A percentile compares a stretch with the other conserved stretches of the same genome.
phyloP scores from a whole-genome alignment of 73 alveolate genomes.

The Uronychia setigera region DNA sequence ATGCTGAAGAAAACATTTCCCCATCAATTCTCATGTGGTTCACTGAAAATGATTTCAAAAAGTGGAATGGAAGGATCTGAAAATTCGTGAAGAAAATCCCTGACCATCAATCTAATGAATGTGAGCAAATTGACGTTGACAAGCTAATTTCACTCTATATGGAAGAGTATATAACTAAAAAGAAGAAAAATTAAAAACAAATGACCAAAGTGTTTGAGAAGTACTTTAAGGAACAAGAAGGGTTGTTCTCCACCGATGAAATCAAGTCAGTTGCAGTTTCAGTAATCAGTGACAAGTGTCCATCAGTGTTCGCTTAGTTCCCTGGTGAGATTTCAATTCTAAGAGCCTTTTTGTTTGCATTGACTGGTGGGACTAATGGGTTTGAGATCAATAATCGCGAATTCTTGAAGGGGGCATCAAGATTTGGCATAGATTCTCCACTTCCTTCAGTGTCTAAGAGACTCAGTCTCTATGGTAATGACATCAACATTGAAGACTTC shows the following conservation, averaged over 20 bases:
- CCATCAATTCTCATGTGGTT: constrained; percentile 36
- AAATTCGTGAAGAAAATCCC: constrained; percentile 44
- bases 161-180: constrained; percentile 44
- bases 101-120: constrained; percentile 32
- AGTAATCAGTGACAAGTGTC: constrained; percentile 9
- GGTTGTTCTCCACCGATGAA: constrained; percentile 58
- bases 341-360: constrained; percentile 64
- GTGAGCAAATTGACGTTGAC: constrained; percentile 54
- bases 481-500: constrained; percentile 39
- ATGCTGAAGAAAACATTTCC: constrained; percentile 35
- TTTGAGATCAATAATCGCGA: constrained; percentile 36
- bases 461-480: constrained; percentile 54
- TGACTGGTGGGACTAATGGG: constrained; percentile 50
- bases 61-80: constrained; percentile 45
- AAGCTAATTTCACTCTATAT: constrained; percentile 29
- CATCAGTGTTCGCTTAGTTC: constrained; percentile 42
- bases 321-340: constrained; percentile 38
- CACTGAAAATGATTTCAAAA: constrained; percentile 28
- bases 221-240: constrained; percentile 46
- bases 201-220: constrained; percentile 53
- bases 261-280: constrained; percentile 11
- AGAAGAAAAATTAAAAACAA: constrained; percentile 43
- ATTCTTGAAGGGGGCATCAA: constrained; percentile 51
- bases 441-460: constrained; percentile 49
- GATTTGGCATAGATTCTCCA: constrained; percentile 67